Evolutionary conservation across 148 eudicot species (phyloP).

Genomic region (Pharnaceum exiguum): DNA sequence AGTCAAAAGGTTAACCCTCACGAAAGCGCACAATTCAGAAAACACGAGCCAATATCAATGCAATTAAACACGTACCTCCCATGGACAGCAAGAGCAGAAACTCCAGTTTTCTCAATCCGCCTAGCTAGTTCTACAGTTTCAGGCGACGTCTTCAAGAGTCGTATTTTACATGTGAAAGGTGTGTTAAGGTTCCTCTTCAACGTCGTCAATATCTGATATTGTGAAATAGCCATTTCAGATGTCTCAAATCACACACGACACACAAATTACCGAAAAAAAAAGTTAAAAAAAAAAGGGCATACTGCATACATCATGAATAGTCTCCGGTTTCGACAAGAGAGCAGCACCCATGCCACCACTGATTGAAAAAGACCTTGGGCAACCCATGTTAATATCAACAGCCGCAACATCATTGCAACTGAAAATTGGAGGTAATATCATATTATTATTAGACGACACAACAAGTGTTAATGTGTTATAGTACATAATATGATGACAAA

Average conservation of each 20-base stretch:
- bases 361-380: slow-evolving; percentile 82
- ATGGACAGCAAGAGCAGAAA: slow-evolving; percentile 88
- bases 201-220: slow-evolving; percentile 64
- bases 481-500: neutral
- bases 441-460: neutral
- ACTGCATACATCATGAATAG: slow-evolving; percentile 71
- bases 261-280: neutral
- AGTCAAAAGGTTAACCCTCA: no score
- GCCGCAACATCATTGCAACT: slow-evolving; percentile 94
- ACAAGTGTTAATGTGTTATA: no score
- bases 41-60: neutral
- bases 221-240: slow-evolving; percentile 1
- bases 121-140: slow-evolving; percentile 83
- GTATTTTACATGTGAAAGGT: slow-evolving; percentile 82
- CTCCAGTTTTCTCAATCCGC: slow-evolving; percentile 79
- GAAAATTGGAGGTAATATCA: slow-evolving; percentile 14
- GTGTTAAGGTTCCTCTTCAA: slow-evolving; percentile 67
- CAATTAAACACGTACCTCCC: slow-evolving; percentile 53
- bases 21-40: neutral
- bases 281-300: neutral
- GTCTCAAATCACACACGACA: neutral
- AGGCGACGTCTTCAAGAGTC: slow-evolving; percentile 50
- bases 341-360: slow-evolving; percentile 99
- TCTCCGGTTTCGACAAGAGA: slow-evolving; percentile 71
- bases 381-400: slow-evolving; percentile 90